phyloP scores from a whole-genome alignment of 2,329 filamentous ascomycete genomes.

The Orbilia brochopaga region DNA sequence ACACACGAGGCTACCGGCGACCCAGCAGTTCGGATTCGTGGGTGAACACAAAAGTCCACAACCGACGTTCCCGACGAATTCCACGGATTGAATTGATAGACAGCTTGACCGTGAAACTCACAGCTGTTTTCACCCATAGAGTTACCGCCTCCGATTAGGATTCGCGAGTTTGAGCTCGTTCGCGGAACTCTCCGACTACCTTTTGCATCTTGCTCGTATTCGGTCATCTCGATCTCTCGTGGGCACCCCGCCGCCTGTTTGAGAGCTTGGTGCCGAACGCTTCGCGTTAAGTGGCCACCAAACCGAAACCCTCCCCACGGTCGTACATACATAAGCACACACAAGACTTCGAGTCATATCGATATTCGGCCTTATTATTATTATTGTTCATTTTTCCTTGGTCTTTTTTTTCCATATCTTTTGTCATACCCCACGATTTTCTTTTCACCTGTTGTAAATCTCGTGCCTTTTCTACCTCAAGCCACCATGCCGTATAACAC shows the following conservation, averaged over 20 bases:
- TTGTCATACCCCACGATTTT: conserved; percentile 34
- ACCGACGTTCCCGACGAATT: conserved; percentile 46
- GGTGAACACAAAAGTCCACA: conserved; percentile 30
- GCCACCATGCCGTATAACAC: conserved; percentile 89
- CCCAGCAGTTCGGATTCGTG: conserved; percentile 49
- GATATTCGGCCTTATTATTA: neutral
- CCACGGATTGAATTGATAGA: conserved; percentile 20
- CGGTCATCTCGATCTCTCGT: conserved; percentile 12
- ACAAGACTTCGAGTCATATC: neutral
- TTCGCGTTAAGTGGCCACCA: conserved; percentile 10
- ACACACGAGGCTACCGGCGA: conserved; percentile 4
- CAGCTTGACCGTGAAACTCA: conserved; percentile 30
- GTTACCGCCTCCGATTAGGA: conserved; percentile 36
- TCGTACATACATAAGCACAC: neutral
- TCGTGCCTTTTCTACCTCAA: conserved; percentile 21
- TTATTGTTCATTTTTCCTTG: conserved; percentile 12
- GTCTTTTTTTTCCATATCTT: conserved; percentile 43
- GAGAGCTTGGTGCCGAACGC: conserved; percentile 27
- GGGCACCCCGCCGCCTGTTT: conserved; percentile 39
- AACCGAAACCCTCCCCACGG: neutral
- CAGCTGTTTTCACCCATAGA: conserved; percentile 42
- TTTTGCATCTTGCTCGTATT: neutral
- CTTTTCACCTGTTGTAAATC: neutral
- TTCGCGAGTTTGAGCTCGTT: conserved; percentile 38
- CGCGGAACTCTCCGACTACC: conserved; percentile 27